phyloP scores from a whole-genome alignment of 176 grass and related monocot genomes.

The Thalia dealbata region DNA sequence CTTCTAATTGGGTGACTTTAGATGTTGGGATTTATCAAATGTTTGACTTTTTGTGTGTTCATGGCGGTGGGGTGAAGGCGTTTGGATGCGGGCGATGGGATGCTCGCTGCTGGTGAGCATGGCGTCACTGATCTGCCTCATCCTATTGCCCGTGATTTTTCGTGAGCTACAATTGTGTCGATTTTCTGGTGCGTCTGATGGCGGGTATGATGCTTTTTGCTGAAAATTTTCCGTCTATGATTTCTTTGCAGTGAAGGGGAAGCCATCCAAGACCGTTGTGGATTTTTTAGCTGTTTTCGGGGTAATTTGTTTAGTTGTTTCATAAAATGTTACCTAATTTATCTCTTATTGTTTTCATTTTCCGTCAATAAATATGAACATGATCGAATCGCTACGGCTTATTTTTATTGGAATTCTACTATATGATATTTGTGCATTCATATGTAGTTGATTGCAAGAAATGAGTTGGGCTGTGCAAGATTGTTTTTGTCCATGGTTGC shows the following conservation, averaged over 20 bases:
- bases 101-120: slow-evolving; percentile 93
- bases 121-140: slow-evolving; percentile 90
- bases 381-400: background rate
- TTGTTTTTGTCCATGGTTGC: background rate
- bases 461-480: background rate
- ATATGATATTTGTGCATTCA: background rate
- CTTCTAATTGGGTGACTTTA: background rate
- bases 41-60: slow-evolving; percentile 18
- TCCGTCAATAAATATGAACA: background rate
- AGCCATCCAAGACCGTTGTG: slow-evolving; percentile 78
- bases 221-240: slow-evolving; percentile 4
- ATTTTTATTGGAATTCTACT: background rate
- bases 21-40: background rate
- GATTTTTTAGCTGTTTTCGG: slow-evolving; percentile 85
- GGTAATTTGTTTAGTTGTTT: slow-evolving; percentile 39
- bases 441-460: background rate
- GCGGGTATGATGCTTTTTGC: background rate
- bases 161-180: slow-evolving; percentile 36
- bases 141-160: slow-evolving; percentile 81
- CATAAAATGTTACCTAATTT: background rate
- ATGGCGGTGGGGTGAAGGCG: slow-evolving; percentile 33
- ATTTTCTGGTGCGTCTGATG: background rate
- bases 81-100: slow-evolving; percentile 89
- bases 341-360: background rate
- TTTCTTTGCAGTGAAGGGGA: slow-evolving; percentile 61